Percentiles rank a stretch among this genome's conserved stretches.
Evolutionary conservation across 495 filamentous ascomycete genomes (phyloP).

Genomic region (Aspergillus coremiiformis): DNA sequence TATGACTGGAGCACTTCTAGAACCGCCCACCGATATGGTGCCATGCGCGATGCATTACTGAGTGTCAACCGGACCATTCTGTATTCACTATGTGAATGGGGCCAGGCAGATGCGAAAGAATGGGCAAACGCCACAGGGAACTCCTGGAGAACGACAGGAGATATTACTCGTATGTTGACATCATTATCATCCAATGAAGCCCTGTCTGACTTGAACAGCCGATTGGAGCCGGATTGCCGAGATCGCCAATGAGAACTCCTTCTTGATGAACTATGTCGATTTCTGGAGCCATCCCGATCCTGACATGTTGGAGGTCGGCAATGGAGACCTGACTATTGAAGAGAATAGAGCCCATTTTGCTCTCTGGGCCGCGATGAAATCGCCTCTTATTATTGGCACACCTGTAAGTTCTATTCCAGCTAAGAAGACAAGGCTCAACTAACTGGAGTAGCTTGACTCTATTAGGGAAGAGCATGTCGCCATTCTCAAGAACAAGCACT

Average conservation of each 20-base stretch:
- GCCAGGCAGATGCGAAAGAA: constrained; percentile 41
- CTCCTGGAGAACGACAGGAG: constrained; percentile 49
- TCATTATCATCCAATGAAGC: background rate
- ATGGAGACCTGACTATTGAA: constrained; percentile 45
- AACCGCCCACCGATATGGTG: constrained; percentile 43
- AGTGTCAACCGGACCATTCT: constrained; percentile 48
- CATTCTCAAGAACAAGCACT: constrained; percentile 50
- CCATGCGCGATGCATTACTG: constrained; percentile 56
- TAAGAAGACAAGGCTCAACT: background rate
- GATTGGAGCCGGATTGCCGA: constrained; percentile 36
- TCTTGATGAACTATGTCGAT: constrained; percentile 38
- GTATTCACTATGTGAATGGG: constrained; percentile 63
- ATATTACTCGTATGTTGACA: constrained; percentile 39
- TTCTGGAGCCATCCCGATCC: constrained; percentile 53
- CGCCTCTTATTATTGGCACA: constrained; percentile 52
- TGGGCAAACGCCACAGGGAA: constrained; percentile 47
- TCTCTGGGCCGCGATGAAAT: constrained; percentile 53
- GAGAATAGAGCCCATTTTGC: constrained; percentile 45
- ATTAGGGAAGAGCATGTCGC: constrained; percentile 38
- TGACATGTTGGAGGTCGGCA: constrained; percentile 67
- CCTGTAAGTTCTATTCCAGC: constrained; percentile 24
- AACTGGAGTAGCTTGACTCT: constrained; percentile 29
- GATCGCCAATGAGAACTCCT: constrained; percentile 39
- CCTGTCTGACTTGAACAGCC: constrained; percentile 14
- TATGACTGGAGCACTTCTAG: constrained; percentile 50